phyloP scores from a whole-genome alignment of 1,284 basidiomycete genomes.

The Salmacisia buchloeana region DNA sequence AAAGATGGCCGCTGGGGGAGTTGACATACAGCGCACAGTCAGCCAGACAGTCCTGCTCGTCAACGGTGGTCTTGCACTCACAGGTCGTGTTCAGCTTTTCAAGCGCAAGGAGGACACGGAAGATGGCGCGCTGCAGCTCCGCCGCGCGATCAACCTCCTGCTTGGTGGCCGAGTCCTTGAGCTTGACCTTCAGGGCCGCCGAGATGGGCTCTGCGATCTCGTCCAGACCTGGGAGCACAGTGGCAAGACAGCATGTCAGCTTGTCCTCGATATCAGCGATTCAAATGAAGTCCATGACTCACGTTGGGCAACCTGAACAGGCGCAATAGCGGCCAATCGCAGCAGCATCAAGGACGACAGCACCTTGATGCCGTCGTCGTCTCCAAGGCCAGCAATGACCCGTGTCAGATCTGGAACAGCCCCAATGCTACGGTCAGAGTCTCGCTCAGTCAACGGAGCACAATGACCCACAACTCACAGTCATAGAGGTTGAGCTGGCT shows the following conservation, averaged over 20 bases:
- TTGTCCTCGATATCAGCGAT: neutral
- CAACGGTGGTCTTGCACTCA: neutral
- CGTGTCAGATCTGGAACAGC: conserved; percentile 59
- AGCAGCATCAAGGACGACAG: conserved; percentile 92
- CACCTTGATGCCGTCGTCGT: conserved; percentile 89
- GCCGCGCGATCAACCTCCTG: conserved; percentile 91
- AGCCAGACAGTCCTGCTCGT: neutral
- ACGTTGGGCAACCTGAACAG: conserved; percentile 61
- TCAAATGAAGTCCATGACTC: conserved; percentile 46
- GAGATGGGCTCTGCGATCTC: conserved; percentile 75
- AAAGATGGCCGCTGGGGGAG: conserved; percentile 12
- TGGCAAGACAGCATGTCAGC: neutral
- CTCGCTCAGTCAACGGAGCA: neutral
- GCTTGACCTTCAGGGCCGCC: conserved; percentile 62
- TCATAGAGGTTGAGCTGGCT: conserved; percentile 75
- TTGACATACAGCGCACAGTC: neutral
- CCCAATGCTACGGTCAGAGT: neutral
- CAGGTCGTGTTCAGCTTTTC: conserved; percentile 11
- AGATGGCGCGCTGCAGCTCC: conserved; percentile 79
- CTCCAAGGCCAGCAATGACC: conserved; percentile 75
- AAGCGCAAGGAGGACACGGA: conserved; percentile 78
- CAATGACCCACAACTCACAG: conserved; percentile 44
- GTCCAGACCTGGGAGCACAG: conserved; percentile 65
- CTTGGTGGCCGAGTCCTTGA: conserved; percentile 85
- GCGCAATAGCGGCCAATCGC: conserved; percentile 77